A percentile compares a stretch with the other conserved stretches of the same genome.
These are phyloP conservation scores for Cyclospora cayetanensis DNA, from an alignment of 169 alveolate genomes.

Conservation along the genomic window DNA sequence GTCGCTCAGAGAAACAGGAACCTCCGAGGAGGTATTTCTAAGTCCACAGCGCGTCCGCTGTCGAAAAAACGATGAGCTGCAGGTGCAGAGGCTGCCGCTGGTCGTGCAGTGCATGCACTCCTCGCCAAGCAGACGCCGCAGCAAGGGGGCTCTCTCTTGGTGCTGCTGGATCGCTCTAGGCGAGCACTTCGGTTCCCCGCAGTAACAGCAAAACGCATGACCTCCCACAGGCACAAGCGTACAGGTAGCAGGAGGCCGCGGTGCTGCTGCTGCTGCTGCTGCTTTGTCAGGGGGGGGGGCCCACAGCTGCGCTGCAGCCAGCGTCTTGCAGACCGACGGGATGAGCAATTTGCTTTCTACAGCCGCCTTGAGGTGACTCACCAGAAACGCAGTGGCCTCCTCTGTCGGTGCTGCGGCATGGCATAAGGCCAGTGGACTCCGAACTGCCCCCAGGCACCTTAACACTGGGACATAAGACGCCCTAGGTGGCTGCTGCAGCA, in stretches of 20 bases:
- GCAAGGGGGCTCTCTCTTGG: not conserved
- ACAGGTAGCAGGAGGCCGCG: not conserved
- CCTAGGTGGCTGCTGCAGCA: not conserved
- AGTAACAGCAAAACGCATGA: not conserved
- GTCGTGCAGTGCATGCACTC: not conserved
- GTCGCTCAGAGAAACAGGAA: no score
- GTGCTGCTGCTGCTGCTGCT: not conserved
- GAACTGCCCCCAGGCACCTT: not conserved
- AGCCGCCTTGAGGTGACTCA: not conserved
- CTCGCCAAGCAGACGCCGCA: not conserved
- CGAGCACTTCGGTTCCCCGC: not conserved
- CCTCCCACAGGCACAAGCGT: not conserved
- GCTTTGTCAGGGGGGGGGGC: not conserved
- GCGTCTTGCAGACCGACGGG: not conserved
- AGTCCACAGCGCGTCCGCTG: not conserved
- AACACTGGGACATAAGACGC: not conserved
- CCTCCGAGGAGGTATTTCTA: not conserved
- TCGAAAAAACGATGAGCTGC: no score
- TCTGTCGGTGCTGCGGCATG: slow-evolving; percentile 32
- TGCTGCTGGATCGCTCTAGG: not conserved
- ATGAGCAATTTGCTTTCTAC: slow-evolving; percentile 12
- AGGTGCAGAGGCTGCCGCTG: slow-evolving; percentile 16
- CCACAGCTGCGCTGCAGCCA: slow-evolving; percentile 3
- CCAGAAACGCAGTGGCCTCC: not conserved
- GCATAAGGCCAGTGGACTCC: not conserved